Evolutionary conservation across 2,329 filamentous ascomycete genomes (phyloP).

Genomic region (Sporothrix protearum): DNA sequence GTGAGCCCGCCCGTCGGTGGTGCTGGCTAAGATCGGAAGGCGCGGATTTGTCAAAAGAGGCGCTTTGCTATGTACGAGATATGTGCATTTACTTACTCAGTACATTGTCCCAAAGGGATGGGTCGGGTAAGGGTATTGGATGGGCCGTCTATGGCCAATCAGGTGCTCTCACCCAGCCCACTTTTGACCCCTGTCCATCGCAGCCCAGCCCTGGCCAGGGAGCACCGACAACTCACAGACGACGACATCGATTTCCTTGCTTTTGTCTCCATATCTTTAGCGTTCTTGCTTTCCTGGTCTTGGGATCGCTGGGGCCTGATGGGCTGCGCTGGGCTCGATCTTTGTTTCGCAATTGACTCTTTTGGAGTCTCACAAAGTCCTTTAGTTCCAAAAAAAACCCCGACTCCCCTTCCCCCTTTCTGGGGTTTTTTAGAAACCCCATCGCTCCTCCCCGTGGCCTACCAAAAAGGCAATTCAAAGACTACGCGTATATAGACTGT

Average conservation of each 20-base stretch:
- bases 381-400: background rate
- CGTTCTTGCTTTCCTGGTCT: background rate
- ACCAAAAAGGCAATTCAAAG: background rate
- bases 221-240: background rate
- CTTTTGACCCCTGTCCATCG: background rate
- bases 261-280: background rate
- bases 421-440: background rate
- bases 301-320: background rate
- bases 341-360: background rate
- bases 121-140: background rate
- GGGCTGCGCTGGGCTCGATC: background rate
- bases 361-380: background rate
- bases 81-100: background rate
- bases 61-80: background rate
- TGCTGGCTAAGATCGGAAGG: background rate
- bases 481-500: constrained; percentile 7
- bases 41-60: background rate
- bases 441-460: background rate
- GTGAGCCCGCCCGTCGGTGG: background rate
- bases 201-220: background rate
- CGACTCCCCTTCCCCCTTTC: background rate
- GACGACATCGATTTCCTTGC: background rate
- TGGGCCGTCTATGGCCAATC: background rate
- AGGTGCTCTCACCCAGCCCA: background rate
- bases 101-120: background rate